phyloP scores from a whole-genome alignment of 768 basidiomycete species.

The Lentinula sp. region DNA sequence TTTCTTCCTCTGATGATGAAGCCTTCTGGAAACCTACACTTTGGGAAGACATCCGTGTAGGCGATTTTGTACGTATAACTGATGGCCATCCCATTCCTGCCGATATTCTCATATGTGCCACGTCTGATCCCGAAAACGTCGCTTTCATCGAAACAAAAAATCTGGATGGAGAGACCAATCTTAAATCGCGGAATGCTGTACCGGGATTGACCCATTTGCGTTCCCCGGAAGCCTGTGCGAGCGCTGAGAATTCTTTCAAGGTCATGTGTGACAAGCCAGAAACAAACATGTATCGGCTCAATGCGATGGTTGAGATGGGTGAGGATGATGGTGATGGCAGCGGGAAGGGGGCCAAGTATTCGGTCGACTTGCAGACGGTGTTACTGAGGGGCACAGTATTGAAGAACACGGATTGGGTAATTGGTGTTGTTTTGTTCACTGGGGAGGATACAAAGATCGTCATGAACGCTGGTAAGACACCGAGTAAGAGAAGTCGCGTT shows the following conservation, averaged over 20 bases:
- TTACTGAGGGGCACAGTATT: slow-evolving; percentile 91
- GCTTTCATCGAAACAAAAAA: slow-evolving; percentile 95
- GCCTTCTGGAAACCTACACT: slow-evolving; percentile 54
- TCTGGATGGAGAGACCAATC: slow-evolving; percentile 95
- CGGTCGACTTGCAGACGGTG: slow-evolving; percentile 77
- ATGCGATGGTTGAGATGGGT: slow-evolving; percentile 63
- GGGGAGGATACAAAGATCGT: slow-evolving; percentile 93
- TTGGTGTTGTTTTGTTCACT: slow-evolving; percentile 90
- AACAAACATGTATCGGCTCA: slow-evolving; percentile 87
- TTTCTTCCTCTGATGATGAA: not conserved
- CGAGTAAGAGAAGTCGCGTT: slow-evolving; percentile 89
- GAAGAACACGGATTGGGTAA: slow-evolving; percentile 89
- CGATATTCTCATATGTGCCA: slow-evolving; percentile 67
- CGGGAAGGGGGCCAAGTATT: slow-evolving; percentile 34
- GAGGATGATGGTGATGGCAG: not conserved
- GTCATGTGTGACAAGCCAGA: slow-evolving; percentile 90
- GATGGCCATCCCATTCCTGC: slow-evolving; percentile 67
- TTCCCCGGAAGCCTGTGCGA: slow-evolving; percentile 55
- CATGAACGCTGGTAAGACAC: slow-evolving; percentile 91
- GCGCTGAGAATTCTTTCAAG: slow-evolving; percentile 42
- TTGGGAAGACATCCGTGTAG: slow-evolving; percentile 90
- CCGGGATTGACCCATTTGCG: slow-evolving; percentile 70
- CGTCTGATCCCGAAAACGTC: slow-evolving; percentile 33
- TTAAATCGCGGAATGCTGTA: slow-evolving; percentile 87
- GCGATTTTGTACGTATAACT: slow-evolving; percentile 78